Percentiles rank a stretch among this genome's conserved stretches.
These are phyloP conservation scores for Monosiga brevicollis DNA, from an alignment of 78 protist species.

Conservation along the genomic window DNA sequence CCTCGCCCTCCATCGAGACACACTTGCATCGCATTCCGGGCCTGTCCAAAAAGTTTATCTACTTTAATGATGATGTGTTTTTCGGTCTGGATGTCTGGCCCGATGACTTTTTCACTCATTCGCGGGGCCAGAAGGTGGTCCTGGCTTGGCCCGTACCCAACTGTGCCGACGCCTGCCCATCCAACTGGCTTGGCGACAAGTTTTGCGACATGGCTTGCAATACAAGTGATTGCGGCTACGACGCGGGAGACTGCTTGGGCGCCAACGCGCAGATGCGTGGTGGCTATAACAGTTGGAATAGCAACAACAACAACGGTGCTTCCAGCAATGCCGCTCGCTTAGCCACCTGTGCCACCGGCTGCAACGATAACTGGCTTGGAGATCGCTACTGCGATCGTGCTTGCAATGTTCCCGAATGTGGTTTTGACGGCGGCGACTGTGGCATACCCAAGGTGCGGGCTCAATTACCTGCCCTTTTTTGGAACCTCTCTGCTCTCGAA, in stretches of 20 bases:
- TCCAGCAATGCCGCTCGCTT: too few relatives aligned
- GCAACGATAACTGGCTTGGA: constrained; percentile 86
- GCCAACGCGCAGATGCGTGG: not conserved
- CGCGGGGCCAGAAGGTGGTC: constrained; percentile 58
- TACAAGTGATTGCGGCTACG: constrained; percentile 59
- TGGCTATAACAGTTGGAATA: constrained; percentile 1
- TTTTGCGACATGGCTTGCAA: constrained; percentile 88
- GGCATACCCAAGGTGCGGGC: constrained; percentile 13
- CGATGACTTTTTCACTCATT: constrained; percentile 70
- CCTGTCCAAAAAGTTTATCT: constrained; percentile 74
- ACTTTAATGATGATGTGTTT: constrained; percentile 92
- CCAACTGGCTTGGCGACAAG: constrained; percentile 83
- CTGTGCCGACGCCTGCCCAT: constrained; percentile 81
- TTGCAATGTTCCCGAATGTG: constrained; percentile 43
- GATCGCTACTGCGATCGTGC: constrained; percentile 84
- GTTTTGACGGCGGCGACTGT: constrained; percentile 85
- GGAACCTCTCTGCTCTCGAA: not conserved
- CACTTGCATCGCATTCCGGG: constrained; percentile 89
- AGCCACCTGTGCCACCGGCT: constrained; percentile 69
- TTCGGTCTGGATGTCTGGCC: constrained; percentile 77
- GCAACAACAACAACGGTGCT: too few relatives aligned
- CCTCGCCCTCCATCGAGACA: constrained; percentile 90
- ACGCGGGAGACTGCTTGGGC: constrained; percentile 72
- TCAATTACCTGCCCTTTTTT: too few relatives aligned
- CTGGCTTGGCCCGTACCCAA: constrained; percentile 86